Conservation (phyloP, 1,284 basidiomycete species). For the Fomes fomentarius region DNA sequence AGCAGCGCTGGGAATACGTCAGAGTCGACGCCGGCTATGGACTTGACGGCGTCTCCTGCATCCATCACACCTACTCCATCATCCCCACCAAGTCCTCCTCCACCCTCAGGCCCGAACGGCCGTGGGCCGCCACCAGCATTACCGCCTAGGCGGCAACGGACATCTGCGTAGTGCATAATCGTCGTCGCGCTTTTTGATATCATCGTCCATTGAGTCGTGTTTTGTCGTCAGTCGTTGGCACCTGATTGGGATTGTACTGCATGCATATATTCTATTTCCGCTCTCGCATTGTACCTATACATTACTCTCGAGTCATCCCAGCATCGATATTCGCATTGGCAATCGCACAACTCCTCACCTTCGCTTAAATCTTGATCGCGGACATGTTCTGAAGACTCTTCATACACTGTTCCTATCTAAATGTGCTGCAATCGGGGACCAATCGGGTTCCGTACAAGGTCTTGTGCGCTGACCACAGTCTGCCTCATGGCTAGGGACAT, state of each 20-base stretch:
- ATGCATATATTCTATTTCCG: constrained; percentile 18
- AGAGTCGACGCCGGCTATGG: background rate
- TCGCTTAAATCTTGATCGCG: background rate
- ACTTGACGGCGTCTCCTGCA: constrained; percentile 11
- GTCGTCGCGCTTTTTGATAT: background rate
- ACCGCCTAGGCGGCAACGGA: constrained; percentile 26
- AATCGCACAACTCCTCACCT: constrained; percentile 4
- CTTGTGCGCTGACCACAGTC: constrained; percentile 9
- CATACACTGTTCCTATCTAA: too few species aligned
- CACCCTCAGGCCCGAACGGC: constrained; percentile 5
- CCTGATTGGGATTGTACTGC: constrained; percentile 14
- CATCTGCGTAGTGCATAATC: constrained; percentile 11
- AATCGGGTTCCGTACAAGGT: background rate
- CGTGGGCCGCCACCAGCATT: constrained; percentile 28
- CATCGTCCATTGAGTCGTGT: background rate
- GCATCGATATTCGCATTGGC: constrained; percentile 8
- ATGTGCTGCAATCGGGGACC: too few species aligned
- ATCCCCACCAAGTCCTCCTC: constrained; percentile 11
- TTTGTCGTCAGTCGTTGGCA: background rate
- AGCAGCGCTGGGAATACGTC: constrained; percentile 11
- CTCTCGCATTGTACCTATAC: constrained; percentile 18
- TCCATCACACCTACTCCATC: constrained; percentile 15
- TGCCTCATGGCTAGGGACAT: constrained; percentile 11
- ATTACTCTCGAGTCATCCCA: background rate
- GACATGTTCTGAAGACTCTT: too few species aligned